A percentile compares a stretch with the other conserved stretches of the same genome.
phyloP scores from a whole-genome alignment of 768 basidiomycete genomes.

The Russula virescens region DNA sequence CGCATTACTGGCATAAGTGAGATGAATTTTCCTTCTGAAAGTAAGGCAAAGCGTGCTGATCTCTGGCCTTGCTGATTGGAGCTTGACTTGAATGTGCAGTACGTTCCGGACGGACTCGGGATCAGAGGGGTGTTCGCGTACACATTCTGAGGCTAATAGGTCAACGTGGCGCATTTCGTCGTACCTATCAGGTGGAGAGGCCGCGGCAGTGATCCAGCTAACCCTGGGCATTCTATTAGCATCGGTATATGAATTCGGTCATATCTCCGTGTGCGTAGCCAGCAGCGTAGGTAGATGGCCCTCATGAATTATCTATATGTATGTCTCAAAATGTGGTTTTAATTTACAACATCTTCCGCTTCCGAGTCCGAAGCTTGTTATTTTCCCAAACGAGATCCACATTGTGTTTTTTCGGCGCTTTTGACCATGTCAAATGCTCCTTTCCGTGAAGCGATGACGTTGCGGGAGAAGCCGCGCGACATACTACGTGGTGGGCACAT shows the following conservation, averaged over 20 bases:
- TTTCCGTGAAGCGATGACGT: no score
- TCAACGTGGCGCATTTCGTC: no score
- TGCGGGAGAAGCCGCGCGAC: no score
- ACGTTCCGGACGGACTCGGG: conserved; percentile 13
- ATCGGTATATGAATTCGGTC: background rate
- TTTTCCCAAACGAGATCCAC: background rate
- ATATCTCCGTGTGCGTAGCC: background rate
- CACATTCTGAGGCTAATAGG: conserved; percentile 11
- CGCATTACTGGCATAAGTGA: conserved; percentile 18
- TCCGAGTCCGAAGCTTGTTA: background rate
- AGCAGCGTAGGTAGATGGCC: background rate
- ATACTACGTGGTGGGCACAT: no score
- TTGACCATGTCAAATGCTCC: no score
- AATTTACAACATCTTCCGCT: background rate
- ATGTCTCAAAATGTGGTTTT: background rate
- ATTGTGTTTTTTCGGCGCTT: no score
- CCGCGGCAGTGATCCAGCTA: no score
- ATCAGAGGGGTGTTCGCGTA: conserved; percentile 13
- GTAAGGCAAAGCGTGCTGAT: no score
- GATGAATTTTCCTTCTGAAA: background rate
- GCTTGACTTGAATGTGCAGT: background rate
- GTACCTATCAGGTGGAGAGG: background rate
- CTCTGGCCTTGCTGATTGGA: background rate
- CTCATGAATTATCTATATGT: background rate
- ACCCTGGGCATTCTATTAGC: background rate